These are phyloP conservation scores for Silene conica DNA, from an alignment of 148 eudicot species.

Conservation along the genomic window DNA sequence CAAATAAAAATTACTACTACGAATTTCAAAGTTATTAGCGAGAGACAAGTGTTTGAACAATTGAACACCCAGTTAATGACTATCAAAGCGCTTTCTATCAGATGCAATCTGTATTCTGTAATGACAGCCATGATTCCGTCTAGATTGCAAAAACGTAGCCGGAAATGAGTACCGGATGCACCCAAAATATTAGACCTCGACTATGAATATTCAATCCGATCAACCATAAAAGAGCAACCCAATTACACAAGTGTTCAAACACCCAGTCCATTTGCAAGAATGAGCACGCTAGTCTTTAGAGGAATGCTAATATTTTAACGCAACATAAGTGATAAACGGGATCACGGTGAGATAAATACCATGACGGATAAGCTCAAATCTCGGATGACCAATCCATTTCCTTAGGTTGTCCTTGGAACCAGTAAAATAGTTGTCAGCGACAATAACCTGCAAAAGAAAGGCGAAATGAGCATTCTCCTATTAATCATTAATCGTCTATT, in stretches of 20 bases:
- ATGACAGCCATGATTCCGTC: not conserved
- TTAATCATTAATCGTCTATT: not conserved
- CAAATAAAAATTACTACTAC: not conserved
- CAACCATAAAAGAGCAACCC: not conserved
- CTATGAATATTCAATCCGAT: not conserved
- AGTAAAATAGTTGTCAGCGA: slow-evolving; percentile 83
- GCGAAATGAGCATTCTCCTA: not conserved
- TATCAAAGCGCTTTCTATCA: not conserved
- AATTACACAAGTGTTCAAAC: not conserved
- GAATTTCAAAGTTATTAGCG: not conserved
- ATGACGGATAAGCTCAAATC: slow-evolving; percentile 93
- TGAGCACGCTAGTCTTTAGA: not conserved
- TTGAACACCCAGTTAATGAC: too few relatives aligned
- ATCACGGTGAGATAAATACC: slow-evolving; percentile 33
- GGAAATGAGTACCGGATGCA: not conserved
- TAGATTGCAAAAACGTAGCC: not conserved
- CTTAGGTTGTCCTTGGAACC: slow-evolving; percentile 82
- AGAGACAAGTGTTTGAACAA: not conserved
- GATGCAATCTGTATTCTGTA: not conserved
- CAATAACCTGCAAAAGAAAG: slow-evolving; percentile 57
- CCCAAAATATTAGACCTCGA: not conserved
- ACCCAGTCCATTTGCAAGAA: not conserved
- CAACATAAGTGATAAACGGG: not conserved
- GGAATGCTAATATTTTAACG: not conserved
- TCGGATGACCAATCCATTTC: slow-evolving; percentile 85